Conservation (phyloP, 2,329 filamentous ascomycete genomes). For the Alternaria dauci region DNA sequence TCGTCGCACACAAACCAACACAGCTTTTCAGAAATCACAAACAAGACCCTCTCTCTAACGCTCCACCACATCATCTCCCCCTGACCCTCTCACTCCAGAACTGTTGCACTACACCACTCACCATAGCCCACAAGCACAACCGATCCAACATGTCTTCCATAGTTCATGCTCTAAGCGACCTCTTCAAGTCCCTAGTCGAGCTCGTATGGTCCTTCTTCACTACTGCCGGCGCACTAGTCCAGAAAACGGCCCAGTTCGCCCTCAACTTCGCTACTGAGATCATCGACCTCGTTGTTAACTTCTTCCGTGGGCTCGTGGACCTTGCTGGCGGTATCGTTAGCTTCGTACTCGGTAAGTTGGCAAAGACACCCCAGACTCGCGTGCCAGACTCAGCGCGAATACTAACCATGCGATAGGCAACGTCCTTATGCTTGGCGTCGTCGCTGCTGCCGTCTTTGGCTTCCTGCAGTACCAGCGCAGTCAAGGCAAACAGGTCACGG, state of each 20-base stretch:
- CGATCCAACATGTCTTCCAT: slow-evolving; percentile 44
- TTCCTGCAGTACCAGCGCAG: slow-evolving; percentile 49
- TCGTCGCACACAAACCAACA: slow-evolving; percentile 11
- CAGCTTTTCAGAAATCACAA: slow-evolving; percentile 4
- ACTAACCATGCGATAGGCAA: slow-evolving; percentile 39
- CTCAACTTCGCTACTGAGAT: slow-evolving; percentile 37
- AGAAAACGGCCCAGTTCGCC: slow-evolving; percentile 41
- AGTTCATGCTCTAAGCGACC: slow-evolving; percentile 42
- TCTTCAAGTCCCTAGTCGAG: slow-evolving; percentile 44
- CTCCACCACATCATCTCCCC: neutral
- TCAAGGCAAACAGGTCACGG: slow-evolving; percentile 46
- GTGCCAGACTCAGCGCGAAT: neutral
- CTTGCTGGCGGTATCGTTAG: slow-evolving; percentile 45
- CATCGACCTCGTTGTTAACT: slow-evolving; percentile 43
- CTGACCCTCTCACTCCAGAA: neutral
- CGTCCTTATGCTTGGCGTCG: slow-evolving; percentile 45
- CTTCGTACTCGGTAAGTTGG: slow-evolving; percentile 43
- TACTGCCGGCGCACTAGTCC: slow-evolving; percentile 43
- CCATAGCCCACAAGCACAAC: neutral
- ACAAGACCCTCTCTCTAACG: neutral
- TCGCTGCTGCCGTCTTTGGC: slow-evolving; percentile 43
- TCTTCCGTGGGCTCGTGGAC: slow-evolving; percentile 45
- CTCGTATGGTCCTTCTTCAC: slow-evolving; percentile 49
- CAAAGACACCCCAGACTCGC: neutral
- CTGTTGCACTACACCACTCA: slow-evolving; percentile 3